A percentile compares a stretch with the other conserved stretches of the same genome.
Evolutionary conservation across 371 early-diverging fungal genomes (phyloP).

Genomic region (Nosema bombycis): DNA sequence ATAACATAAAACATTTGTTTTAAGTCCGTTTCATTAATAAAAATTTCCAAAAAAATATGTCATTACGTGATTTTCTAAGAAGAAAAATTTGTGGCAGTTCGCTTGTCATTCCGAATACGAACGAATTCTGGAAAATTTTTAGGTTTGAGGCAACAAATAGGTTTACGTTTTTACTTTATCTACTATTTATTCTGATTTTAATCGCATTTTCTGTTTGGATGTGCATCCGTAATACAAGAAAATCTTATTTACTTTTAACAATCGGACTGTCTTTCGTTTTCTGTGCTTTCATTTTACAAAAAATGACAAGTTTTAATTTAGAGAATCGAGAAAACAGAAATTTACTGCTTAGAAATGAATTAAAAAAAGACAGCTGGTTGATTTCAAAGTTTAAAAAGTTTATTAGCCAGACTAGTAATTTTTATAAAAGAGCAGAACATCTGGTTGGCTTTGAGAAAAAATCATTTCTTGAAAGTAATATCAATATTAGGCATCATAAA

Average conservation of each 20-base stretch:
- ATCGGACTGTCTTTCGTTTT: constrained; percentile 30
- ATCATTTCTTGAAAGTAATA: too few species aligned
- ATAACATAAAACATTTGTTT: background rate
- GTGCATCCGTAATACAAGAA: background rate
- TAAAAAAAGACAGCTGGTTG: too few species aligned
- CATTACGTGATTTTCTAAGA: constrained; percentile 4
- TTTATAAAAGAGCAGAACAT: too few species aligned
- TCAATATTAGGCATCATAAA: too few species aligned
- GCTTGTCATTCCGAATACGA: background rate
- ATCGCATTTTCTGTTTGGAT: background rate
- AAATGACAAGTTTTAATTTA: background rate
- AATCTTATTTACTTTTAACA: background rate
- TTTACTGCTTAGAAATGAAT: background rate
- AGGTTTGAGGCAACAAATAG: constrained; percentile 5
- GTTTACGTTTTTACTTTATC: background rate
- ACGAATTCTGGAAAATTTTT: background rate
- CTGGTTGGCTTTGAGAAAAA: too few species aligned
- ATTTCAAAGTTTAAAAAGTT: too few species aligned
- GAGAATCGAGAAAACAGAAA: background rate
- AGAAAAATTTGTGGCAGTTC: background rate
- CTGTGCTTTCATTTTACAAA: constrained; percentile 33
- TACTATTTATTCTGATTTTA: background rate
- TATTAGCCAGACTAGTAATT: too few species aligned
- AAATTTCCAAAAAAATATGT: background rate
- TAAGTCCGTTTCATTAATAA: background rate